Evolutionary conservation across 2,329 filamentous ascomycete genomes (phyloP).

Genomic region (Macrophomina tecta): DNA sequence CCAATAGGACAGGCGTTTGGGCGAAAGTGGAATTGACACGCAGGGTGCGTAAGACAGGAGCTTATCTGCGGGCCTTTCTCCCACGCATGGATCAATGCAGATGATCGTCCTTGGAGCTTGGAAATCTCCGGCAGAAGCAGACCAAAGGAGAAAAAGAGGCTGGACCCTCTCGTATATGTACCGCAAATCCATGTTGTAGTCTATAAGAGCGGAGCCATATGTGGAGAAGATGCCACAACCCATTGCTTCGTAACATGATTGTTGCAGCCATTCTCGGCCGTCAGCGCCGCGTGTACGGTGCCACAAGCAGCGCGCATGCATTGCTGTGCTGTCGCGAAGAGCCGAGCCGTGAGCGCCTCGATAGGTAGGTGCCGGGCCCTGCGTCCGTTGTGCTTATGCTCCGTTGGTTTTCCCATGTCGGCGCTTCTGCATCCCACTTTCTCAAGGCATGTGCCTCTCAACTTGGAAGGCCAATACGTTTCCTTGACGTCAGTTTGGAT

Average conservation of each 20-base stretch:
- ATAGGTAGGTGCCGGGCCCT: conserved; percentile 2
- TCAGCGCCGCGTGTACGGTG: background rate
- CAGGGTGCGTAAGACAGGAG: conserved; percentile 18
- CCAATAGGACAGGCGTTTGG: conserved; percentile 9
- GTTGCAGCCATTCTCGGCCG: background rate
- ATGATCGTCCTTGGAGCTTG: background rate
- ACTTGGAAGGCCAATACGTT: background rate
- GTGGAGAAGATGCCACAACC: background rate
- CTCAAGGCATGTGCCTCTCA: background rate
- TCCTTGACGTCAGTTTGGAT: background rate
- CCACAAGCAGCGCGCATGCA: background rate
- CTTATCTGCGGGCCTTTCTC: conserved; percentile 14
- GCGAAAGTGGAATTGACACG: conserved; percentile 3
- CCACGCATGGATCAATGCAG: too few relatives aligned
- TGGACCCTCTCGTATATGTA: conserved; percentile 23
- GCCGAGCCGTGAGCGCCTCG: conserved; percentile 6
- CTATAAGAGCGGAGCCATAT: background rate
- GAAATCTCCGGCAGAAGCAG: background rate
- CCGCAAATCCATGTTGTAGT: background rate
- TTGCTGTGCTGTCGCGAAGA: conserved; percentile 14
- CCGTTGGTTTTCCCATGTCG: background rate
- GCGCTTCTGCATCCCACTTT: conserved; percentile 9
- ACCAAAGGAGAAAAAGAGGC: background rate
- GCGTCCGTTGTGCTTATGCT: background rate
- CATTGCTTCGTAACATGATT: background rate